Percentiles rank a stretch among this genome's conserved stretches.
Evolutionary conservation across 192 early-diverging fungal genomes (phyloP).

Genomic region (Backusella luteola): DNA sequence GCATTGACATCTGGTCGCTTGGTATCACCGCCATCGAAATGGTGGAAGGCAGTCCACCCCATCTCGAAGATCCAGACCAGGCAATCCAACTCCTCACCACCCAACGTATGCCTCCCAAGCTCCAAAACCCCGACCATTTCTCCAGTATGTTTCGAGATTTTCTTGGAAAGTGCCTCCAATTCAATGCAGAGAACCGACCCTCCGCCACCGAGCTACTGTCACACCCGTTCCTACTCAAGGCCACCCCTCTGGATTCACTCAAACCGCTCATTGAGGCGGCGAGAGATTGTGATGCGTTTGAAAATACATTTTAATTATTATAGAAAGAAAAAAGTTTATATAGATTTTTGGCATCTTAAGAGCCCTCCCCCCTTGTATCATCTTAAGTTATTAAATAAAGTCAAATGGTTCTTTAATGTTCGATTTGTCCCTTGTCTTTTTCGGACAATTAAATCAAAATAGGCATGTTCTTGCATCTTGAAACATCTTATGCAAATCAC

Average conservation of each 20-base stretch:
- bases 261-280: constrained; percentile 64
- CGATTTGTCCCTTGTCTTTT: not conserved
- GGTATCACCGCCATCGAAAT: constrained; percentile 98
- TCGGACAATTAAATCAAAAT: not conserved
- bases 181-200: constrained; percentile 77
- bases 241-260: constrained; percentile 74
- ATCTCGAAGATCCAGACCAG: constrained; percentile 85
- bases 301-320: not conserved
- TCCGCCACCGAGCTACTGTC: constrained; percentile 72
- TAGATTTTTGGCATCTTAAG: too few relatives aligned
- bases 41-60: constrained; percentile 94
- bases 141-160: constrained; percentile 79
- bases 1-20: constrained; percentile 95
- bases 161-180: constrained; percentile 73
- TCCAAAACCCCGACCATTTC: constrained; percentile 82
- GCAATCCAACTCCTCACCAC: constrained; percentile 80
- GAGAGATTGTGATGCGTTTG: not conserved
- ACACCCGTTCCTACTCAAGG: constrained; percentile 83
- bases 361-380: too few relatives aligned
- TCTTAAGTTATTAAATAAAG: too few relatives aligned
- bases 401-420: too few relatives aligned
- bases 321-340: too few relatives aligned
- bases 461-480: not conserved
- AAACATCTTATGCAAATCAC: not conserved
- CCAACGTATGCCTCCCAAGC: constrained; percentile 77